A percentile compares a stretch with the other conserved stretches of the same genome.
Conservation (phyloP, 2,329 filamentous ascomycete species). For the Calonectria leucothoes region DNA sequence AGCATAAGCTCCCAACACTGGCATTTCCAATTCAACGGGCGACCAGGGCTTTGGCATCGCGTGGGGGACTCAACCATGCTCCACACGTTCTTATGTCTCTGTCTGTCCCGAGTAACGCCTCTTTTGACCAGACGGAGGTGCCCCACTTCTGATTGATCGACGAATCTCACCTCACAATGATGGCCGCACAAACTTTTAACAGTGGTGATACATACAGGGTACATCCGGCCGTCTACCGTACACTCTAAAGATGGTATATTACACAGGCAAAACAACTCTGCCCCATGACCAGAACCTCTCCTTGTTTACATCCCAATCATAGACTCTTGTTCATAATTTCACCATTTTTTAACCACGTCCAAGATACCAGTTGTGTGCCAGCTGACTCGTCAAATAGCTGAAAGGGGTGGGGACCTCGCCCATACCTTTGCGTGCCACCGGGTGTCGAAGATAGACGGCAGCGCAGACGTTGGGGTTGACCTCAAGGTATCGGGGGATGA, state of each 20-base stretch:
- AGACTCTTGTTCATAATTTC: conserved; percentile 7
- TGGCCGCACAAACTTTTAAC: conserved; percentile 34
- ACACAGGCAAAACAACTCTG: conserved; percentile 39
- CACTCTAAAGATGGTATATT: conserved; percentile 47
- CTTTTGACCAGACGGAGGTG: neutral
- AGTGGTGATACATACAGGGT: conserved; percentile 44
- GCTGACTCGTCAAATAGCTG: conserved; percentile 73
- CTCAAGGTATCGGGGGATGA: conserved; percentile 94
- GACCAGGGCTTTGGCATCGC: neutral
- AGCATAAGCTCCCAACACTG: neutral
- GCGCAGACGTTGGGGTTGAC: conserved; percentile 98
- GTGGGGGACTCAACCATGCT: conserved; percentile 9
- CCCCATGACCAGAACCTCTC: conserved; percentile 33
- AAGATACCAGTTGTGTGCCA: conserved; percentile 96
- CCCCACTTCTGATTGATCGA: neutral
- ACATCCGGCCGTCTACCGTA: conserved; percentile 45
- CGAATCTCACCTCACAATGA: conserved; percentile 9
- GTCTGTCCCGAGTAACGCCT: neutral
- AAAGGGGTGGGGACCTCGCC: conserved; percentile 91
- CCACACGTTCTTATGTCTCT: neutral
- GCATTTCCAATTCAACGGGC: neutral
- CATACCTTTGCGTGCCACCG: conserved; percentile 84
- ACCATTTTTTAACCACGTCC: conserved; percentile 71
- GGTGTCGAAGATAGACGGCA: conserved; percentile 94
- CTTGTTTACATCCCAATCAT: conserved; percentile 26